Evolutionary conservation across 768 basidiomycete genomes (phyloP).

Genomic region (Candolleomyces efflorescens): DNA sequence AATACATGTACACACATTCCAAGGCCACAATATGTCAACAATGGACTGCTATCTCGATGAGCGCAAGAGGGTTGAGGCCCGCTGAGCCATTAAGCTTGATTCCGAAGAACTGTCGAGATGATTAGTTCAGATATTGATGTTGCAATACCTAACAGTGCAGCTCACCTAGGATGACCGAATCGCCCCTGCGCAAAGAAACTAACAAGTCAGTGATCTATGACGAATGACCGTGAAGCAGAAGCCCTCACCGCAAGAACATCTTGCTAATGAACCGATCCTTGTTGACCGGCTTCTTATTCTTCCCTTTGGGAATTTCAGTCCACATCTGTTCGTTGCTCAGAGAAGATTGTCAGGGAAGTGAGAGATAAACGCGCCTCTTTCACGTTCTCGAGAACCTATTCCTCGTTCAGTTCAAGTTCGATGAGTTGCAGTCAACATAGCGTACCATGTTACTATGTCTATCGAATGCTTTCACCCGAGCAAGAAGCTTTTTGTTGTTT

Average conservation of each 20-base stretch:
- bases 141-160: slow-evolving; percentile 17
- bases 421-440: slow-evolving; percentile 7
- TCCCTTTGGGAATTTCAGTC: slow-evolving; percentile 97
- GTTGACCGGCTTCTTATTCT: slow-evolving; percentile 98
- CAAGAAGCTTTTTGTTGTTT: slow-evolving; percentile 97
- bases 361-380: slow-evolving; percentile 67
- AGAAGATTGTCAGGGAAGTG: neutral
- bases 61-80: slow-evolving; percentile 13
- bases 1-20: slow-evolving; percentile 4
- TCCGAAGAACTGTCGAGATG: slow-evolving; percentile 58
- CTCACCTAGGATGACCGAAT: slow-evolving; percentile 96
- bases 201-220: slow-evolving; percentile 5
- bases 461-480: slow-evolving; percentile 97
- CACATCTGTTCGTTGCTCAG: slow-evolving; percentile 72
- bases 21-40: neutral
- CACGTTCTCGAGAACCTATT: slow-evolving; percentile 91
- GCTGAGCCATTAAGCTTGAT: slow-evolving; percentile 47
- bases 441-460: slow-evolving; percentile 97
- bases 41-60: slow-evolving; percentile 4
- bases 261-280: slow-evolving; percentile 99
- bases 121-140: slow-evolving; percentile 24
- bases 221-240: neutral
- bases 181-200: slow-evolving; percentile 55
- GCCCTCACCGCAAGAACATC: slow-evolving; percentile 86
- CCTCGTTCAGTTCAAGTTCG: neutral